These are phyloP conservation scores for Abelmoschus esculentus DNA, from an alignment of 345 rosid genomes.

Conservation along the genomic window DNA sequence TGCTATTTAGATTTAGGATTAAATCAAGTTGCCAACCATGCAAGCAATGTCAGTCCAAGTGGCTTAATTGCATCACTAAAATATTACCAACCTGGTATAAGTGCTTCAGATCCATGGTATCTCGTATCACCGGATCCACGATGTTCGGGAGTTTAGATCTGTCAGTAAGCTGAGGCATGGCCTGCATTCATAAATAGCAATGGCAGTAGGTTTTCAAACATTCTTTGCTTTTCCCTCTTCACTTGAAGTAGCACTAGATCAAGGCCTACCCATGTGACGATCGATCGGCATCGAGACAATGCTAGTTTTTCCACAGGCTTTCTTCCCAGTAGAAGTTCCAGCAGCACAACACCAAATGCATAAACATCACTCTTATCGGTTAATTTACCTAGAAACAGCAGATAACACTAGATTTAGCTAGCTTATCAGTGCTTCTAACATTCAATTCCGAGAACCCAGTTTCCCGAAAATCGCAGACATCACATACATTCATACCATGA, in stretches of 20 bases:
- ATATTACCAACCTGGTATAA: conserved; percentile 68
- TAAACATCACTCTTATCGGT: conserved; percentile 96
- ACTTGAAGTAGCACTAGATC: neutral
- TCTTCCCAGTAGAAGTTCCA: conserved; percentile 79
- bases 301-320: conserved; percentile 83
- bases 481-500: neutral
- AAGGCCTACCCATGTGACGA: conserved; percentile 77
- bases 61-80: neutral
- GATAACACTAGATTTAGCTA: neutral
- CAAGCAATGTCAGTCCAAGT: neutral
- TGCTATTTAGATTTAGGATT: too few relatives aligned
- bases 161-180: conserved; percentile 96
- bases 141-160: conserved; percentile 75
- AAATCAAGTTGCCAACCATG: neutral
- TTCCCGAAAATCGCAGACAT: neutral
- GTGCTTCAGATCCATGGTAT: conserved; percentile 76
- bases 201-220: neutral
- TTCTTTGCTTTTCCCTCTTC: neutral
- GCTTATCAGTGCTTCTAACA: neutral
- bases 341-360: too few relatives aligned
- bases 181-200: conserved; percentile 38
- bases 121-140: conserved; percentile 67
- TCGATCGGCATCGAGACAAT: conserved; percentile 77
- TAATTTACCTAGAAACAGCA: conserved; percentile 44
- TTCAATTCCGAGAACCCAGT: neutral